These are phyloP conservation scores for Salix exigua DNA, from an alignment of 345 rosid genomes.

Conservation along the genomic window DNA sequence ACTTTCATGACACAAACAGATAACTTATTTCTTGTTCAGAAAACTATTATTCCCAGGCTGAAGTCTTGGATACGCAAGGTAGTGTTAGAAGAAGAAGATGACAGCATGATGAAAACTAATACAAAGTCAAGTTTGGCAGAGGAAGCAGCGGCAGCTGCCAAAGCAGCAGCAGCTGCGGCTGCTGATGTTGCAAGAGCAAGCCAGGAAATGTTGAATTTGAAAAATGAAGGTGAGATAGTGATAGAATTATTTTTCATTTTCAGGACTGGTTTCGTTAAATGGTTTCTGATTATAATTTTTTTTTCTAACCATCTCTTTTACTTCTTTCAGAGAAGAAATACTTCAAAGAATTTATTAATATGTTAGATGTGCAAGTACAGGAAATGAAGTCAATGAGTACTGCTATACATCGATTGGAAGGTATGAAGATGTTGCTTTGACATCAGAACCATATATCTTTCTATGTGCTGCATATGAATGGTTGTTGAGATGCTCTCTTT, in stretches of 20 bases:
- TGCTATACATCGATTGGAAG: conserved; percentile 65
- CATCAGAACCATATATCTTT: conserved; percentile 4
- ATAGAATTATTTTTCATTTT: neutral
- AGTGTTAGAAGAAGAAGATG: conserved; percentile 71
- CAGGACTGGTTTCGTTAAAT: neutral
- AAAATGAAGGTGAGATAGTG: conserved; percentile 51
- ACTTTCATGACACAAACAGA: conserved; percentile 2
- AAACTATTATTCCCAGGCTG: conserved; percentile 64
- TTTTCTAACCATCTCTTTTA: conserved; percentile 9
- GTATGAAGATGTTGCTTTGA: conserved; percentile 29
- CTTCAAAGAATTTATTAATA: conserved; percentile 56
- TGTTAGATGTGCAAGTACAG: conserved; percentile 68
- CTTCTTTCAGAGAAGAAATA: conserved; percentile 55
- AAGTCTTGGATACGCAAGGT: conserved; percentile 87
- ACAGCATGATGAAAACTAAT: conserved; percentile 34
- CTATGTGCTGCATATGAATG: neutral
- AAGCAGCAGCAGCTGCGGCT: conserved; percentile 87
- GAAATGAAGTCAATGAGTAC: conserved; percentile 81
- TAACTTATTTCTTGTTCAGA: conserved; percentile 51
- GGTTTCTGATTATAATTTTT: conserved; percentile 3
- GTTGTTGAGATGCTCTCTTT: conserved; percentile 2
- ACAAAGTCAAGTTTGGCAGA: conserved; percentile 73
- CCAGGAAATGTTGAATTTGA: conserved; percentile 73
- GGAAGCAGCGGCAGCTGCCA: conserved; percentile 92
- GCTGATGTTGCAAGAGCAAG: conserved; percentile 84